Conservation (phyloP, 148 eudicot species). For the Heliosperma pusillum region DNA sequence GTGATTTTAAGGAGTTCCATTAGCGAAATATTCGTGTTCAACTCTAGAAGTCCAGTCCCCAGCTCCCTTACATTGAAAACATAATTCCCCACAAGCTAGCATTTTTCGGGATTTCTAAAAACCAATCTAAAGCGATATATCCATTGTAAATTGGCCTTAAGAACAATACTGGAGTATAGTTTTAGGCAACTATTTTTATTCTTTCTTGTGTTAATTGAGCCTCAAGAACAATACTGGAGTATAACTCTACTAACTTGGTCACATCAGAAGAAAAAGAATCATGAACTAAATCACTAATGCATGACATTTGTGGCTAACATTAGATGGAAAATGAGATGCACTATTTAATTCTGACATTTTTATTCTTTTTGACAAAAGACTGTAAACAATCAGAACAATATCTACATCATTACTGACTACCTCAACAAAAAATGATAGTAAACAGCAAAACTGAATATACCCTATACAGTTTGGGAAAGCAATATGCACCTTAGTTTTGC, state of each 20-base stretch:
- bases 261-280: no score
- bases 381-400: slow-evolving; percentile 10
- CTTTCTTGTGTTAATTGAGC: no score
- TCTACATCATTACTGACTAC: background rate
- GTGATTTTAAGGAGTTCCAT: background rate
- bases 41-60: background rate
- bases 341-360: background rate
- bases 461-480: background rate
- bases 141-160: no score
- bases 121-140: no score
- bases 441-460: slow-evolving; percentile 11
- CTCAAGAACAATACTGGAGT: no score
- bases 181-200: no score
- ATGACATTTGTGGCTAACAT: background rate
- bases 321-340: background rate
- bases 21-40: slow-evolving; percentile 2
- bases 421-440: background rate
- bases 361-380: background rate
- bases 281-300: no score
- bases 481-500: slow-evolving; percentile 11
- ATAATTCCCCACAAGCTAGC: slow-evolving; percentile 11
- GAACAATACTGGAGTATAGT: no score
- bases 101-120: no score
- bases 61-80: slow-evolving; percentile 5
- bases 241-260: no score